phyloP scores from a whole-genome alignment of 1,284 basidiomycete genomes.

The Malassezia yamatoensis region DNA sequence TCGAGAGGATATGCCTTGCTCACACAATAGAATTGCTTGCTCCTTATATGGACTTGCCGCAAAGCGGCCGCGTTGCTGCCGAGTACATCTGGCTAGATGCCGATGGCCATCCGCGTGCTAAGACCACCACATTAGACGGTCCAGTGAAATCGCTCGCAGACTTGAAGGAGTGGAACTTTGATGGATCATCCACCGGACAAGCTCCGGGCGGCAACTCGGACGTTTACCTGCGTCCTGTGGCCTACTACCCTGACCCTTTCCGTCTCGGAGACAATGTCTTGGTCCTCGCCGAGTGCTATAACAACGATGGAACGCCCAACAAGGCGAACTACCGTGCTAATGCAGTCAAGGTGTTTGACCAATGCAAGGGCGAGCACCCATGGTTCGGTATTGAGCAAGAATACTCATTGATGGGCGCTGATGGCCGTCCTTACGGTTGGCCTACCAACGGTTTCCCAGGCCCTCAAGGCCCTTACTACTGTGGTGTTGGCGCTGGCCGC shows the following conservation, averaged over 20 bases:
- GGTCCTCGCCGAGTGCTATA: conserved; percentile 74
- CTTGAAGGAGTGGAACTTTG: conserved; percentile 96
- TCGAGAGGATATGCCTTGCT: background rate
- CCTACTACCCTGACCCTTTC: conserved; percentile 99
- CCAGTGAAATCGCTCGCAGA: conserved; percentile 60
- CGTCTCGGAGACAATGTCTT: conserved; percentile 67
- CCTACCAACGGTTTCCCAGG: conserved; percentile 85
- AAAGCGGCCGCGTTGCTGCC: conserved; percentile 29
- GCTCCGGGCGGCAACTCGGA: conserved; percentile 79
- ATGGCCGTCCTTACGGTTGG: conserved; percentile 88
- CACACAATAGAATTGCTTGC: conserved; percentile 4
- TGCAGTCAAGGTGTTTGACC: conserved; percentile 42
- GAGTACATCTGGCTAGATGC: conserved; percentile 49
- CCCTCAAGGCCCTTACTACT: conserved; percentile 99
- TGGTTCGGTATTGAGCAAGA: conserved; percentile 99
- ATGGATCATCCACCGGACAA: conserved; percentile 61
- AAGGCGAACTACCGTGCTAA: conserved; percentile 68
- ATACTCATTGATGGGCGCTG: conserved; percentile 91
- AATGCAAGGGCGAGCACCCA: conserved; percentile 52
- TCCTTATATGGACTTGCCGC: conserved; percentile 30
- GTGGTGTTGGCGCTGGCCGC: conserved; percentile 96
- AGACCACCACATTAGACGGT: conserved; percentile 60
- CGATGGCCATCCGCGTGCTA: conserved; percentile 51
- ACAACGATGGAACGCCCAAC: conserved; percentile 98
- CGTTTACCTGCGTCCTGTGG: conserved; percentile 90